These are phyloP conservation scores for Malbranchea cinnamomea DNA, from an alignment of 2,329 filamentous ascomycete genomes.

Conservation along the genomic window DNA sequence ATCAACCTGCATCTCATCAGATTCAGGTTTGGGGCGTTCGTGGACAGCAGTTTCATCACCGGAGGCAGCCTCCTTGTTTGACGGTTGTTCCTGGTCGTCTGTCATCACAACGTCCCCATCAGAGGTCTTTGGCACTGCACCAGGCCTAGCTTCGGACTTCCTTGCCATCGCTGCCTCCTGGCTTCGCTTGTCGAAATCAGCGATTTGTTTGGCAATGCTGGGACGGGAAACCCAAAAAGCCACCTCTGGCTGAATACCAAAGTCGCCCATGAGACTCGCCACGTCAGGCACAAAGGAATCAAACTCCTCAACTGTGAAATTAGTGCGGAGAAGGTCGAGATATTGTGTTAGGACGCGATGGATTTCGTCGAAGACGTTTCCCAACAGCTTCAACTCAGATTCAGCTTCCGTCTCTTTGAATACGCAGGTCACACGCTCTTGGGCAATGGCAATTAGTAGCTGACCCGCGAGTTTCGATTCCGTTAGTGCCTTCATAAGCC, in stretches of 20 bases:
- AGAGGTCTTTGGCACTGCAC: conserved; percentile 10
- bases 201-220: conserved; percentile 54
- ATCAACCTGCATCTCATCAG: conserved; percentile 6
- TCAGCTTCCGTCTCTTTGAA: conserved; percentile 51
- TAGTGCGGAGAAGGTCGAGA: conserved; percentile 72
- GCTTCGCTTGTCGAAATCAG: conserved; percentile 23
- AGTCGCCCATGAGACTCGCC: conserved; percentile 57
- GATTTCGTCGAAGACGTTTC: conserved; percentile 79
- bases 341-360: conserved; percentile 77
- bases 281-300: conserved; percentile 64
- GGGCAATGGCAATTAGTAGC: conserved; percentile 76
- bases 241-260: conserved; percentile 61
- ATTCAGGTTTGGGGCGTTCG: conserved; percentile 4
- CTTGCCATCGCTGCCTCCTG: conserved; percentile 15
- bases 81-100: conserved; percentile 15
- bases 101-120: conserved; percentile 18
- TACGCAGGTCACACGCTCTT: conserved; percentile 76
- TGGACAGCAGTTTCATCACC: conserved; percentile 6
- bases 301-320: conserved; percentile 61
- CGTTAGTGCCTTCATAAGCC: conserved; percentile 64
- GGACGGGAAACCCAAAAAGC: conserved; percentile 73
- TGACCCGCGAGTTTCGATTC: conserved; percentile 66
- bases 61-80: conserved; percentile 10
- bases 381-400: conserved; percentile 76
- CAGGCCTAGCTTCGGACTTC: conserved; percentile 14